These are phyloP conservation scores for Amaranthus hypochondriacus DNA, from an alignment of 148 eudicot species.

Conservation along the genomic window DNA sequence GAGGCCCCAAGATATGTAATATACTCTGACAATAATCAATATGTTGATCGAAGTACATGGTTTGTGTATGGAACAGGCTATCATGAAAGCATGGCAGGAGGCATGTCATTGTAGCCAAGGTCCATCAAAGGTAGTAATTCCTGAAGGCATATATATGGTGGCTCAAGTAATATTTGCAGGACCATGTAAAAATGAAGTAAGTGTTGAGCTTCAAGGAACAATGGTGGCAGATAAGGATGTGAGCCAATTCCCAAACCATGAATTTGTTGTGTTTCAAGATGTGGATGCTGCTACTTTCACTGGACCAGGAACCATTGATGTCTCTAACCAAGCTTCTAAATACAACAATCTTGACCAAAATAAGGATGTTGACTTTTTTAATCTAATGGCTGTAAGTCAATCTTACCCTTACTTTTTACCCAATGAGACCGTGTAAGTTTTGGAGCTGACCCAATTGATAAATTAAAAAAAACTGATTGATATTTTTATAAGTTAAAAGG, in stretches of 20 bases:
- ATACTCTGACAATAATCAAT: too few species aligned
- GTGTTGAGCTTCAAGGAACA: slow-evolving; percentile 47
- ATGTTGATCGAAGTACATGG: too few species aligned
- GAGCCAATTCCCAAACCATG: slow-evolving; percentile 11
- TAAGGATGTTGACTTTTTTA: slow-evolving; percentile 2
- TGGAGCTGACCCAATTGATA: too few species aligned
- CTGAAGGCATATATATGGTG: slow-evolving; percentile 36
- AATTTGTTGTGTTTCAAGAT: slow-evolving; percentile 17
- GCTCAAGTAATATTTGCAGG: slow-evolving; percentile 46
- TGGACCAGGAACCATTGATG: slow-evolving; percentile 18
- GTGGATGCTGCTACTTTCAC: slow-evolving; percentile 22
- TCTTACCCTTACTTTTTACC: too few species aligned
- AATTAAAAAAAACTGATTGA: too few species aligned
- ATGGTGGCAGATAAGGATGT: slow-evolving; percentile 21
- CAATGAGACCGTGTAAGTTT: too few species aligned
- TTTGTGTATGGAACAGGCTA: slow-evolving; percentile 26
- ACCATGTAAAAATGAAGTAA: slow-evolving; percentile 36
- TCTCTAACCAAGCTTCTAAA: background rate
- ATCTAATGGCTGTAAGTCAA: slow-evolving; percentile 23
- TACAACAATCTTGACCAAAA: background rate
- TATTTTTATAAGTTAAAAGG: too few species aligned
- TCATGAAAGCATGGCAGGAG: slow-evolving; percentile 44
- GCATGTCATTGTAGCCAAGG: slow-evolving; percentile 43
- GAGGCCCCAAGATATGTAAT: too few species aligned
- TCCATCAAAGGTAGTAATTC: slow-evolving; percentile 40